A percentile compares a stretch with the other conserved stretches of the same genome.
These are phyloP conservation scores for Cyclotella choctawhatcheeana DNA, from an alignment of 108 stramenopile genomes.

Conservation along the genomic window DNA sequence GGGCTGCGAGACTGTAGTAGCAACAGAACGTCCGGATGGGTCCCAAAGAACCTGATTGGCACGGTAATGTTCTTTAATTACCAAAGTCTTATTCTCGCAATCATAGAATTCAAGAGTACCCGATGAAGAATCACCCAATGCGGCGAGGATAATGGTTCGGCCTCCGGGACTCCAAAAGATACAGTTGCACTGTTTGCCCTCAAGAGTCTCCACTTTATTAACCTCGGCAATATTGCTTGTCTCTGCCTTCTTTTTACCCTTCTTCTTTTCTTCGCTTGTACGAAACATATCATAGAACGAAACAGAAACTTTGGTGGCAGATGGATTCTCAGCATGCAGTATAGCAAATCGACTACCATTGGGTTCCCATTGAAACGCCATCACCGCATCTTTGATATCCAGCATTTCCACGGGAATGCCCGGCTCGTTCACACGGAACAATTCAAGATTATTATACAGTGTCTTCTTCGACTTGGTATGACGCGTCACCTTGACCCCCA, in stretches of 20 bases:
- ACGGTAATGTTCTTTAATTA: constrained; percentile 93
- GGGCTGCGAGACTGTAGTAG: constrained; percentile 92
- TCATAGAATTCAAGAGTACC: constrained; percentile 95
- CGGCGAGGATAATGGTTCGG: constrained; percentile 84
- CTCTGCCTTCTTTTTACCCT: constrained; percentile 58
- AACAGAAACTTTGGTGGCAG: constrained; percentile 85
- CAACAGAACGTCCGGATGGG: constrained; percentile 90
- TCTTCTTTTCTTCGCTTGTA: constrained; percentile 56
- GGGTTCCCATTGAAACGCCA: constrained; percentile 97
- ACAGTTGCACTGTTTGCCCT: constrained; percentile 89
- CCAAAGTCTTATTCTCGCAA: constrained; percentile 83
- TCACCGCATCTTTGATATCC: constrained; percentile 92
- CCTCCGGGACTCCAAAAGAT: constrained; percentile 97
- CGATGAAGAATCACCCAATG: constrained; percentile 88
- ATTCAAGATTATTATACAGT: constrained; percentile 93
- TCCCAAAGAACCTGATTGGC: constrained; percentile 95
- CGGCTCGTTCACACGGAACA: constrained; percentile 88
- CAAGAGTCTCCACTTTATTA: constrained; percentile 80
- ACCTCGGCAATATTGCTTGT: constrained; percentile 68
- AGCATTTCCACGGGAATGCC: constrained; percentile 96
- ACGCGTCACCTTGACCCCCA: constrained; percentile 94
- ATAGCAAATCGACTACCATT: constrained; percentile 89
- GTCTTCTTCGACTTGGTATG: constrained; percentile 98
- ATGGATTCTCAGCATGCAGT: constrained; percentile 93
- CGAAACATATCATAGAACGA: constrained; percentile 92